phyloP scores from a whole-genome alignment of 169 alveolate species.

The Perkinsus marinus region DNA sequence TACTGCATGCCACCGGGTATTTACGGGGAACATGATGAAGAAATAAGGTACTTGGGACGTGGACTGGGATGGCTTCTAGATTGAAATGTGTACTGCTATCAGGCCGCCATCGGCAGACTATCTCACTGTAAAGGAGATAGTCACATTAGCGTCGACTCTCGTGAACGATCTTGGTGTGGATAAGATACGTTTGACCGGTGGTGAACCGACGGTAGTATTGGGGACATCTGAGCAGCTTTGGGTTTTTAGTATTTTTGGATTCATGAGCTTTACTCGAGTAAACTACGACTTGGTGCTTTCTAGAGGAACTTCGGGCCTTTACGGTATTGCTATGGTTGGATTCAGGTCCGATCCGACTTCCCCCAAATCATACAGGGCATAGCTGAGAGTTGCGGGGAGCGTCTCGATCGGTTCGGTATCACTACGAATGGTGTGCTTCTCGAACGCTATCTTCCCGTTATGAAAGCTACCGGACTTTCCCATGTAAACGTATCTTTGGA shows the following conservation, averaged over 20 bases:
- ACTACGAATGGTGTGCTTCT: slow-evolving; percentile 36
- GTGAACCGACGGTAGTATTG: slow-evolving; percentile 18
- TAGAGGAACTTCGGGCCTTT: too few species aligned
- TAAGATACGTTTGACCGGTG: slow-evolving; percentile 39
- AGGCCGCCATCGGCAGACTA: neutral
- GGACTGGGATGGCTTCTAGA: too few species aligned
- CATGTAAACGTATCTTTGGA: slow-evolving; percentile 28
- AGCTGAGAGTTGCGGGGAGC: neutral
- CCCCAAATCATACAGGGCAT: slow-evolving; percentile 16
- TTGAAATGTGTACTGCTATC: neutral
- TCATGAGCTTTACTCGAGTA: too few species aligned
- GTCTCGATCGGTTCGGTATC: slow-evolving; percentile 25
- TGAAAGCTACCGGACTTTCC: slow-evolving; percentile 25
- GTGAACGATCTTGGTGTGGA: slow-evolving; percentile 11
- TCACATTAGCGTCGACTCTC: neutral
- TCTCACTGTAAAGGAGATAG: neutral
- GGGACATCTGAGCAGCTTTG: too few species aligned
- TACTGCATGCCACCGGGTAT: slow-evolving; percentile 17
- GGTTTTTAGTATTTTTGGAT: too few species aligned
- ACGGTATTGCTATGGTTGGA: too few species aligned
- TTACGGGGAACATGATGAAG: neutral
- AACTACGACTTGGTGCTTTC: too few species aligned
- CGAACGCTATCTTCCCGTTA: slow-evolving; percentile 15
- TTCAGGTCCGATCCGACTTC: neutral
- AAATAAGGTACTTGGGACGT: neutral